Conservation (phyloP, 2,329 filamentous ascomycete species). For the Akanthomyces uredinophilus region DNA sequence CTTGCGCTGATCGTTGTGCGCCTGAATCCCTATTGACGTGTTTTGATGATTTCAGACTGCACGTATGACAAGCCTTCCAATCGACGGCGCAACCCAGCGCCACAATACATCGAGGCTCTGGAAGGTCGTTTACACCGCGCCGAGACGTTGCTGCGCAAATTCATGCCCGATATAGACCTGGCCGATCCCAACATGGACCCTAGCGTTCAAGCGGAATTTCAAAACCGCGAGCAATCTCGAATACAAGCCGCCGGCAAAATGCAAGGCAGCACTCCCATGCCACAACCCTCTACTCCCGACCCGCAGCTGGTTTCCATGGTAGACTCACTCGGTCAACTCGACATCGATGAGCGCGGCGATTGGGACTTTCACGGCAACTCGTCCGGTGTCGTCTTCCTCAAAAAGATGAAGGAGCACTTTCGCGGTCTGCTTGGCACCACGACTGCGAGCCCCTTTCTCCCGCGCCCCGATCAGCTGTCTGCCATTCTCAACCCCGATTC, state of each 20-base stretch:
- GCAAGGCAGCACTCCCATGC: conserved; percentile 29
- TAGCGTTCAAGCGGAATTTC: conserved; percentile 64
- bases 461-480: conserved; percentile 42
- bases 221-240: conserved; percentile 49
- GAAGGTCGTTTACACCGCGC: conserved; percentile 79
- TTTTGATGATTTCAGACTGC: conserved; percentile 58
- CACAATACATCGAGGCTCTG: conserved; percentile 87
- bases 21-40: background rate
- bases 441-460: conserved; percentile 54
- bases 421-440: conserved; percentile 67
- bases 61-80: conserved; percentile 96
- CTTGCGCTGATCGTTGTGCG: background rate
- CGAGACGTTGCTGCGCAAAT: conserved; percentile 70
- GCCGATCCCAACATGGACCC: conserved; percentile 80
- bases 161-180: conserved; percentile 79
- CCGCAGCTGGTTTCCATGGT: conserved; percentile 89
- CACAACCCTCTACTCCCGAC: conserved; percentile 49
- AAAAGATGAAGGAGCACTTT: conserved; percentile 82
- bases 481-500: conserved; percentile 61
- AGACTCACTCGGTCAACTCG: conserved; percentile 81
- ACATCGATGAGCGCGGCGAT: conserved; percentile 83
- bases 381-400: conserved; percentile 83
- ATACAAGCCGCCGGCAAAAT: conserved; percentile 39
- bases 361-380: conserved; percentile 96
- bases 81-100: conserved; percentile 80